Evolutionary conservation across 1,284 basidiomycete species (phyloP), one percentile per base, ranked within the genome.

Genomic region (Paramarasmius palmivorus): DNA sequence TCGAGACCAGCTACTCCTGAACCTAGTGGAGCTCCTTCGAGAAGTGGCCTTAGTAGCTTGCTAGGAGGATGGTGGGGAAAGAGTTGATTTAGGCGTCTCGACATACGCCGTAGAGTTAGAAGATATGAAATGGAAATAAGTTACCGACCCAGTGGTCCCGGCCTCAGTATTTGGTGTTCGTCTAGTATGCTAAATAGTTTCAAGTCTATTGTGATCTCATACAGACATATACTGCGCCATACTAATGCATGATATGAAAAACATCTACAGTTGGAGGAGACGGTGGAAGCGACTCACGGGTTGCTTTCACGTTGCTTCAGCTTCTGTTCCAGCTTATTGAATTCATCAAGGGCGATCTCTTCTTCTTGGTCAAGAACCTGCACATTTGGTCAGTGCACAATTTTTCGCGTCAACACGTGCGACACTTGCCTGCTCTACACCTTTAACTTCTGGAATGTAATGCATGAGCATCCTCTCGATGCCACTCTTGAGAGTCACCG

Each of bases 391-490:
- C 55, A 44, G 40, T 46, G 12, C 6, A 25, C 25, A 34, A 38
- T 14, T 2, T 44, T 12, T 26, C 25, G 19, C 25, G 23, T 49
- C n/a, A 49, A 45, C 19, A 26, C 20, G 37, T 53, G 9, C 45
- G 50, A 44, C 4, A 57, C 78, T 67, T 57, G 90, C 93, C 84
- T 98, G 95, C 65, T 98, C 93, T 5, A 99, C 95, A n/a, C 86
- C 87, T 70, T 96, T 90, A 32, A 99, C 96, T 72, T 99, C 95
- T 5, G 96, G 96, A 52, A 99, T 93, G 66, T 98, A 99, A 72
- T 99, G 96, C 92, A 93, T 96, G 64, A 99, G 76, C 97, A 99
- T 99, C 57, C 96, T 81, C 76, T 99, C 97, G 52, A 98, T 96
- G 3, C 95, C 95, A 60, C 83, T 87, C 79, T 98, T 99, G 57